A percentile compares a stretch with the other conserved stretches of the same genome.
Evolutionary conservation across 2,329 filamentous ascomycete species (phyloP).

Genomic region (Curvularia verruculosa): DNA sequence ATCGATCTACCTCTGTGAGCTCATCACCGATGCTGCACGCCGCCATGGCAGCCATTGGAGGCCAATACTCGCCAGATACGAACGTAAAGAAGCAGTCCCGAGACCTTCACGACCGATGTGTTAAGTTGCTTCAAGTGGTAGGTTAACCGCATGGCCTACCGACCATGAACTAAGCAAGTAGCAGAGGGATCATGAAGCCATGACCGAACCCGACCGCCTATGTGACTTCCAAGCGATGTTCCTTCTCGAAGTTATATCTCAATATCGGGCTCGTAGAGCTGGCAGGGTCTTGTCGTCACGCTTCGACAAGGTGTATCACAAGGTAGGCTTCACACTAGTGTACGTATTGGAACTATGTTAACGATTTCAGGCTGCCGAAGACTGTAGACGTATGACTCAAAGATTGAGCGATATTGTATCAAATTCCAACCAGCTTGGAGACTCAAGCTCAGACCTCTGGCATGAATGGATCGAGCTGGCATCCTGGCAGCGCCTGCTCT

Average conservation of each 20-base stretch:
- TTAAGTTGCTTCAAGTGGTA: constrained; percentile 50
- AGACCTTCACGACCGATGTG: constrained; percentile 50
- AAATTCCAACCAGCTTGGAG: constrained; percentile 26
- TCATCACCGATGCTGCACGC: constrained; percentile 53
- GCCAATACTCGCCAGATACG: constrained; percentile 47
- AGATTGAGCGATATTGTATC: constrained; percentile 24
- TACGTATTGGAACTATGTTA: constrained; percentile 4
- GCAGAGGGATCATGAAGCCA: constrained; percentile 36
- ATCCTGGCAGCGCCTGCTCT: constrained; percentile 46
- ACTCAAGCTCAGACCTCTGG: constrained; percentile 38
- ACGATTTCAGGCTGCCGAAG: constrained; percentile 29
- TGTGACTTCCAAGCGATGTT: constrained; percentile 54
- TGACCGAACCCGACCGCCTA: constrained; percentile 38
- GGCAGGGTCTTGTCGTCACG: constrained; percentile 45
- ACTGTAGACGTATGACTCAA: constrained; percentile 25
- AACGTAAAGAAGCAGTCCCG: constrained; percentile 46
- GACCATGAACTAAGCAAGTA: constrained; percentile 26
- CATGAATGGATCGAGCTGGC: constrained; percentile 41
- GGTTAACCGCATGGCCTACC: background rate
- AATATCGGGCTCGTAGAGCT: constrained; percentile 51
- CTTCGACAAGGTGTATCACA: constrained; percentile 48
- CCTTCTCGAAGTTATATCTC: constrained; percentile 52
- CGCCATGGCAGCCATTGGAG: constrained; percentile 54
- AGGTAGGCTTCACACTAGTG: constrained; percentile 26
- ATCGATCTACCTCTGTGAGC: constrained; percentile 49